phyloP scores from a whole-genome alignment of 2,329 filamentous ascomycete species.

The Fusarium sp. region DNA sequence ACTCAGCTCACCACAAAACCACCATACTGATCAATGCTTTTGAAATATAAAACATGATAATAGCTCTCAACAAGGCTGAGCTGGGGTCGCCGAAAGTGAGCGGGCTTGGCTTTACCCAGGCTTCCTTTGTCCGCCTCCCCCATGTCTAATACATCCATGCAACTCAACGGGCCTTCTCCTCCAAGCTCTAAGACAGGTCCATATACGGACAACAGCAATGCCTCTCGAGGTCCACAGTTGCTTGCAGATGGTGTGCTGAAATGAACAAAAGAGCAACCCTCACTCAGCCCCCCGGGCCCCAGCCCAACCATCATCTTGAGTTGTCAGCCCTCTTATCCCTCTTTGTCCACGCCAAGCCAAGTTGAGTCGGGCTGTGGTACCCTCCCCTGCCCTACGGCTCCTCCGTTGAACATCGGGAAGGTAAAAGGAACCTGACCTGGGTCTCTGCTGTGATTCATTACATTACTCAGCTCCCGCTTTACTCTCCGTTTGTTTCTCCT shows the following conservation, averaged over 20 bases:
- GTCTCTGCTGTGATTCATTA: constrained; percentile 32
- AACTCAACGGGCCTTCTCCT: constrained; percentile 33
- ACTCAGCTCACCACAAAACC: neutral
- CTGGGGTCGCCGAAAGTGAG: constrained; percentile 17
- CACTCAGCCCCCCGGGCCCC: constrained; percentile 39
- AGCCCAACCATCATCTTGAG: constrained; percentile 23
- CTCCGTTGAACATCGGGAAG: constrained; percentile 12
- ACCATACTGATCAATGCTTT: neutral
- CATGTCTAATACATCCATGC: constrained; percentile 26
- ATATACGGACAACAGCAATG: constrained; percentile 19
- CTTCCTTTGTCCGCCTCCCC: constrained; percentile 38
- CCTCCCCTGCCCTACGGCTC: constrained; percentile 23
- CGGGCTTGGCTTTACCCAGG: constrained; percentile 10
- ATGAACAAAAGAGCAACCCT: constrained; percentile 16
- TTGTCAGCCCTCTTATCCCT: constrained; percentile 35
- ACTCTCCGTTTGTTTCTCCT: constrained; percentile 16
- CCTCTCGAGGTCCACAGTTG: constrained; percentile 22
- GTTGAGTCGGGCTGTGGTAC: constrained; percentile 2
- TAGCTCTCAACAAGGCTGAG: constrained; percentile 7
- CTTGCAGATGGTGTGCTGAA: constrained; percentile 24
- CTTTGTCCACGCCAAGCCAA: constrained; percentile 34
- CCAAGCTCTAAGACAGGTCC: constrained; percentile 14
- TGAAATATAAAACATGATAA: neutral
- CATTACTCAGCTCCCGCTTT: constrained; percentile 44
- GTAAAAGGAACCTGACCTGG: constrained; percentile 30